phyloP scores from a whole-genome alignment of 768 basidiomycete species.

The Kwoniella mangroviensis region DNA sequence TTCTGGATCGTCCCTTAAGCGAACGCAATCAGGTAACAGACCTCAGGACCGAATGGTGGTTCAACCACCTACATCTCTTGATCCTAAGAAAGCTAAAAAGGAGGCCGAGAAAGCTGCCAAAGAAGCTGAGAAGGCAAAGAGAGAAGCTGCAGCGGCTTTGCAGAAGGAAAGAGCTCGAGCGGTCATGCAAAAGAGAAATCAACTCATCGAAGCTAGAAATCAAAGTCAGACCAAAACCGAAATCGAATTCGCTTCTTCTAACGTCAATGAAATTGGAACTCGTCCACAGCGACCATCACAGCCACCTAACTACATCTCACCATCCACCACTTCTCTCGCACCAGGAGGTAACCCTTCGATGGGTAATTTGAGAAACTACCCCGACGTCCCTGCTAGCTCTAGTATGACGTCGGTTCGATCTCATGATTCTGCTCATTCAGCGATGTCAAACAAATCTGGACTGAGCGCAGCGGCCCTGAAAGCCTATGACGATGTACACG shows the following conservation, averaged over 20 bases:
- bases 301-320: not conserved
- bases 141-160: constrained; percentile 72
- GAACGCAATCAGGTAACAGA: constrained; percentile 53
- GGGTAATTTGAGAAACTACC: constrained; percentile 17
- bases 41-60: constrained; percentile 28
- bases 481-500: constrained; percentile 25
- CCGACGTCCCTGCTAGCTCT: constrained; percentile 8
- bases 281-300: not conserved
- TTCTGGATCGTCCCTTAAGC: constrained; percentile 47
- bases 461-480: constrained; percentile 27
- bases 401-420: constrained; percentile 19
- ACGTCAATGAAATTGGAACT: constrained; percentile 10
- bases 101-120: constrained; percentile 59
- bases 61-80: constrained; percentile 32
- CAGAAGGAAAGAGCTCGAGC: constrained; percentile 87
- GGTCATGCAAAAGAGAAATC: constrained; percentile 86
- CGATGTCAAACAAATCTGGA: constrained; percentile 19
- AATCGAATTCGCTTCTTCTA: constrained; percentile 28
- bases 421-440: constrained; percentile 27
- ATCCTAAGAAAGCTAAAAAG: constrained; percentile 60
- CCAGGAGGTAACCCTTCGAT: constrained; percentile 1
- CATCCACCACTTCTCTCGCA: constrained; percentile 2
- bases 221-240: constrained; percentile 34
- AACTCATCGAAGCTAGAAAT: constrained; percentile 64
- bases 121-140: constrained; percentile 83